These are phyloP conservation scores for Pleurotus tuber-regium DNA, from an alignment of 768 basidiomycete genomes.

Conservation along the genomic window DNA sequence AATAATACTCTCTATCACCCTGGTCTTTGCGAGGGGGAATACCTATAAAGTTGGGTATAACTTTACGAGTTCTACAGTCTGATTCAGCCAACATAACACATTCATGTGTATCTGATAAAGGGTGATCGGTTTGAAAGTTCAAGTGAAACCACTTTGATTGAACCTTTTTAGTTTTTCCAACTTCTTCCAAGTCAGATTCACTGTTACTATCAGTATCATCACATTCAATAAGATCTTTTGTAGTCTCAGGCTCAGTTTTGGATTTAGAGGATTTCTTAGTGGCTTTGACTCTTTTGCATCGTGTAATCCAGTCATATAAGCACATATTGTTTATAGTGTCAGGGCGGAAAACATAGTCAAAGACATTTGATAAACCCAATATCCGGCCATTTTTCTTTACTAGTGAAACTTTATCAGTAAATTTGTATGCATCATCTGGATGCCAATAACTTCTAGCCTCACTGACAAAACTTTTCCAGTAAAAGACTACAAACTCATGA, in stretches of 20 bases:
- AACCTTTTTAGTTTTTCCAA: not conserved
- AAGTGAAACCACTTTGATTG: not conserved
- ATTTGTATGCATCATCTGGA: not conserved
- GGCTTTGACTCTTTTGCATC: constrained; percentile 14
- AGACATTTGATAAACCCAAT: constrained; percentile 18
- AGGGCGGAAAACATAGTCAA: constrained; percentile 27
- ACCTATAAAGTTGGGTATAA: constrained; percentile 28
- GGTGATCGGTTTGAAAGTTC: not conserved
- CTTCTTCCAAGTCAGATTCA: not conserved
- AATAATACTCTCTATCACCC: constrained; percentile 29
- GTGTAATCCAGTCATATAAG: constrained; percentile 28
- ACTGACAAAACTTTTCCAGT: not conserved
- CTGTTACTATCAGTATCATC: constrained; percentile 3
- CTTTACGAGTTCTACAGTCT: not conserved
- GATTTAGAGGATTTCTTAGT: not conserved
- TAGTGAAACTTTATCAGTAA: not conserved
- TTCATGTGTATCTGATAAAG: constrained; percentile 3
- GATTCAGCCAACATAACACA: not conserved
- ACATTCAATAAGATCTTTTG: constrained; percentile 7
- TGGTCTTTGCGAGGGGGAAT: constrained; percentile 26
- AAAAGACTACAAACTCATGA: constrained; percentile 21
- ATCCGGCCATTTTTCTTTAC: constrained; percentile 1
- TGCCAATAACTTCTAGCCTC: not conserved
- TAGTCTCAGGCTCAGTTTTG: not conserved
- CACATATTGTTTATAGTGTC: constrained; percentile 16